Percentiles rank a stretch among this genome's conserved stretches.
Conservation (phyloP, 139 green algal genomes). For the Deuterostichococcus epilithicus region DNA sequence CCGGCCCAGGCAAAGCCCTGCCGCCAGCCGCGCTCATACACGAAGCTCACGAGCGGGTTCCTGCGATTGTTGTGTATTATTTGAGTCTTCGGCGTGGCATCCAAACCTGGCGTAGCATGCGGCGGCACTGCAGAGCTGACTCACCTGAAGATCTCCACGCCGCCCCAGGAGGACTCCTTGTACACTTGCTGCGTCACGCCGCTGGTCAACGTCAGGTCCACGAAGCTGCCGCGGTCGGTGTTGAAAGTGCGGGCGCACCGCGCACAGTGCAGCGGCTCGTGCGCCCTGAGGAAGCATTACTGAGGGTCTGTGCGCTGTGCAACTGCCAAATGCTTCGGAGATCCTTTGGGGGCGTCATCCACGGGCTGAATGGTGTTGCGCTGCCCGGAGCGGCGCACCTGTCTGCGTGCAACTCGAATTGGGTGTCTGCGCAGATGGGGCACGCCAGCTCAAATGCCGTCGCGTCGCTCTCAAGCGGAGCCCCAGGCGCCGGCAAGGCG, state of each 20-base stretch:
- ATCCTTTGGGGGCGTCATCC: no score
- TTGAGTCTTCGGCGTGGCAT: background rate
- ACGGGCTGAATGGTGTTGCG: no score
- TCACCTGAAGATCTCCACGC: constrained; percentile 61
- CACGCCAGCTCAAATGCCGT: constrained; percentile 36
- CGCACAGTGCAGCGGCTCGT: constrained; percentile 19
- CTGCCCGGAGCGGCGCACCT: background rate
- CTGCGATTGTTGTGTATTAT: constrained; percentile 27
- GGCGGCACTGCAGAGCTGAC: background rate
- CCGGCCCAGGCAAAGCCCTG: constrained; percentile 81
- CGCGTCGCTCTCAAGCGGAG: no score
- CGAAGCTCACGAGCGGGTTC: constrained; percentile 75
- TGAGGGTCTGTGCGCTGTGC: background rate
- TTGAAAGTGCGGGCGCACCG: constrained; percentile 50
- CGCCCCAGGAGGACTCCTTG: constrained; percentile 40
- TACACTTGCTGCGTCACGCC: constrained; percentile 53
- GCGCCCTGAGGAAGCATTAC: background rate
- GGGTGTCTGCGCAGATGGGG: constrained; percentile 45
- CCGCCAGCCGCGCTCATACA: constrained; percentile 94
- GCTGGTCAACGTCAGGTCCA: constrained; percentile 69
- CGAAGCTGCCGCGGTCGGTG: constrained; percentile 18
- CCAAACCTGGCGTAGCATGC: background rate
- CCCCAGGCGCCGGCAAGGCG: no score
- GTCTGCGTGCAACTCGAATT: constrained; percentile 17
- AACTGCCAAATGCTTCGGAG: no score